Evolutionary conservation across 1,284 basidiomycete genomes (phyloP).

Genomic region (Cystobasidium pallidum): DNA sequence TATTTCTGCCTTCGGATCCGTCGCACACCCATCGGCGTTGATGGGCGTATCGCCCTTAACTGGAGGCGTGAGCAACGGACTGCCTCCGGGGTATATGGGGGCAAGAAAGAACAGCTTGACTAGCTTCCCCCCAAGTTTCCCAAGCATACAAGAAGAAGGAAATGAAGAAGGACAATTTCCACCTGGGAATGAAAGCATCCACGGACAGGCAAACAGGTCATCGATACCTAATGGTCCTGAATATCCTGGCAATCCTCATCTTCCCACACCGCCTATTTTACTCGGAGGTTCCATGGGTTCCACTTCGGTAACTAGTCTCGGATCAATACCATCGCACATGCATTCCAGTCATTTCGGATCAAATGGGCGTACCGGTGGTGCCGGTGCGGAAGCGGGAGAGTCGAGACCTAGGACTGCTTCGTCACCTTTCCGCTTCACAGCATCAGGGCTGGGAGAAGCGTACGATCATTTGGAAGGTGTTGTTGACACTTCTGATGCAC

Average conservation of each 20-base stretch:
- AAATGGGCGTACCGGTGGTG: neutral
- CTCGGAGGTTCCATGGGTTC: constrained; percentile 1
- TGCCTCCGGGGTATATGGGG: constrained; percentile 25
- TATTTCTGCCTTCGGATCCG: neutral
- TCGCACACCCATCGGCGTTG: constrained; percentile 20
- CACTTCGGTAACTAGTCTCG: constrained; percentile 10
- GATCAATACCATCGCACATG: neutral
- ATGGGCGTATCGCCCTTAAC: neutral
- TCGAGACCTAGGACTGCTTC: constrained; percentile 19
- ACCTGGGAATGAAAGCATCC: neutral
- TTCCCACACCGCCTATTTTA: constrained; percentile 22
- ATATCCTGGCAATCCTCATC: constrained; percentile 22
- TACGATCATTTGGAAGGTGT: constrained; percentile 10
- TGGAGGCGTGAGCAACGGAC: neutral
- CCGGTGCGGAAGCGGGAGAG: no score
- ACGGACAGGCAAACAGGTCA: constrained; percentile 3
- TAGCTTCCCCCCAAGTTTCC: constrained; percentile 40
- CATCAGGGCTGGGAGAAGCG: constrained; percentile 1
- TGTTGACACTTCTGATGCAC: neutral
- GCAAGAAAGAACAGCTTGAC: constrained; percentile 61
- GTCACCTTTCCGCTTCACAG: constrained; percentile 29
- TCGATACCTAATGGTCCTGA: constrained; percentile 16
- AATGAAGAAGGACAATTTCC: constrained; percentile 9
- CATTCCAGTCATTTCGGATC: neutral
- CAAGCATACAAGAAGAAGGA: constrained; percentile 34